Conservation (phyloP, 306 rosid genomes). For the Acacia crassicarpa region DNA sequence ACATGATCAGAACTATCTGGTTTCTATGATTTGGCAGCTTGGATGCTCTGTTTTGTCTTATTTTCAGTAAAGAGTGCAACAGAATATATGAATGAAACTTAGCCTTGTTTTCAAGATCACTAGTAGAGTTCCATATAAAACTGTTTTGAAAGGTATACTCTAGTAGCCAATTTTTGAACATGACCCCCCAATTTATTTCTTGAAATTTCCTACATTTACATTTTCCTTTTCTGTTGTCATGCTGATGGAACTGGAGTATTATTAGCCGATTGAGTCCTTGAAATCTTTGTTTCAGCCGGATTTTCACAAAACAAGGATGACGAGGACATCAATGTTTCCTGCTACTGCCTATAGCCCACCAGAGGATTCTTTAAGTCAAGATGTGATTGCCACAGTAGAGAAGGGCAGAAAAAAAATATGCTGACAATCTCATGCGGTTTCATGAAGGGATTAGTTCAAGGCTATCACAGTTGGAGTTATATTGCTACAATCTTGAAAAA, state of each 20-base stretch:
- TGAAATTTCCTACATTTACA: constrained; percentile 8
- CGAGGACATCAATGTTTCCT: constrained; percentile 66
- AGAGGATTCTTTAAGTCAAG: constrained; percentile 75
- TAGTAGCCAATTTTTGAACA: neutral
- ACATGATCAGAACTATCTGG: constrained; percentile 1
- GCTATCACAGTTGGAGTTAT: constrained; percentile 88
- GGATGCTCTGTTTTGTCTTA: neutral
- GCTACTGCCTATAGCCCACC: constrained; percentile 67
- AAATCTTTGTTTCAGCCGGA: constrained; percentile 49
- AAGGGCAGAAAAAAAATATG: constrained; percentile 82
- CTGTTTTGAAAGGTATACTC: constrained; percentile 77
- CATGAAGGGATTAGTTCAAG: constrained; percentile 98
- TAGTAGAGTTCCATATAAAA: constrained; percentile 83
- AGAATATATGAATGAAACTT: constrained; percentile 36
- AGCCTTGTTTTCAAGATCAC: constrained; percentile 83
- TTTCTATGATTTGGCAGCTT: constrained; percentile 15
- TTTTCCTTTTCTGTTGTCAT: neutral
- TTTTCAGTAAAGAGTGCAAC: too few relatives aligned
- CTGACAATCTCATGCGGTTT: constrained; percentile 91
- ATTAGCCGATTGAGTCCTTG: neutral
- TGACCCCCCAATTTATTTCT: neutral
- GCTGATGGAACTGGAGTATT: too few relatives aligned
- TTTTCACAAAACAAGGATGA: constrained; percentile 68
- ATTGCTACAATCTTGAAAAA: constrained; percentile 96
- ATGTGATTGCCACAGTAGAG: constrained; percentile 79